Evolutionary conservation across 169 alveolate genomes (phyloP), one percentile per base, ranked within the genome.

Genomic region (Plasmodium gaboni): DNA sequence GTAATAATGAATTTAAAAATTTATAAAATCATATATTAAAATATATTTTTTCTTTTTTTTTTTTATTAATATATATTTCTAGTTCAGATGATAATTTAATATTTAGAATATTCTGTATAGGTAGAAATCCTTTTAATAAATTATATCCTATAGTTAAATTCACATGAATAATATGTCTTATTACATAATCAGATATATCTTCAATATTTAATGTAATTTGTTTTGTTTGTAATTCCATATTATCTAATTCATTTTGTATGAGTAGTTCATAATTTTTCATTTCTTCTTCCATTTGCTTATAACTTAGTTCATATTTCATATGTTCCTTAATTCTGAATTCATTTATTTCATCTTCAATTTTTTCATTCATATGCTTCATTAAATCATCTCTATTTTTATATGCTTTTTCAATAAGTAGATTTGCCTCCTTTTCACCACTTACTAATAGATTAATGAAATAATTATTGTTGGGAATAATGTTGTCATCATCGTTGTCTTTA

Each of bases 341-440:
- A 28, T 53, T 70, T 8, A 73, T 73, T 32, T 73, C 87, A 13
- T 73, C 72, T 24, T 73, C 72, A 13, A 73, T 42, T 13, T 55
- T 51, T 73, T 73, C 44, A 57, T 73, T 6, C 72, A 73, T 73
- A 0, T 24, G 9, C 32, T 73, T 73, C 19, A 50, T 73, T 55
- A 73, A 13, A 2, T 55, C 38, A 1, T 42, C 57, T 32, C 38
- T 73, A 59, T 73, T 55, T 57, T 53, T 32, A 73, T 73, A 73
- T 12, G 87, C 87, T 59, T 55, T 51, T 3, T 38, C 72, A 12
- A 73, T 57, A 53, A 73, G 55, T 15, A 17, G 28, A 55, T 73
- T 0, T 13, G 87, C 87, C 28, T 73, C 87, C 44, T 73, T 59
- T 73, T 73, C 87, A 13, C 87, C 87, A 7, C 24, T 73, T 55